A percentile compares a stretch with the other conserved stretches of the same genome.
These are phyloP conservation scores for Coprinellus micaceus DNA, from an alignment of 768 basidiomycete genomes.

Conservation along the genomic window DNA sequence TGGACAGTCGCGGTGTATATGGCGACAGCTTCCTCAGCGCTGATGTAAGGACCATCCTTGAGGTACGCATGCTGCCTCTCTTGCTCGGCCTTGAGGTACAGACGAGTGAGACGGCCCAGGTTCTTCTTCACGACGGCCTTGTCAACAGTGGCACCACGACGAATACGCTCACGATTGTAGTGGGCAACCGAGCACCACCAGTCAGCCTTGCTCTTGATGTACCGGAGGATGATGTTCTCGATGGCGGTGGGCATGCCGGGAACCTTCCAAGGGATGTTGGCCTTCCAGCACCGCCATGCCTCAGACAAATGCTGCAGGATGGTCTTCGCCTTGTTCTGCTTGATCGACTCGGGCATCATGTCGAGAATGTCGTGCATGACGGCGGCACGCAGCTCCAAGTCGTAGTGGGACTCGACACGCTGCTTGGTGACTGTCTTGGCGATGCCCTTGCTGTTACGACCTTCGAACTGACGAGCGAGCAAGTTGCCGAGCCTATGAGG, in stretches of 20 bases:
- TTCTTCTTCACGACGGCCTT: slow-evolving; percentile 99
- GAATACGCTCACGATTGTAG: slow-evolving; percentile 96
- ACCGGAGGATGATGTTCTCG: slow-evolving; percentile 97
- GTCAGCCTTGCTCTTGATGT: slow-evolving; percentile 99
- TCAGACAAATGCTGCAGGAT: slow-evolving; percentile 97
- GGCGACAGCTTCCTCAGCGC: slow-evolving; percentile 97
- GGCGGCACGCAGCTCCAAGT: slow-evolving; percentile 93
- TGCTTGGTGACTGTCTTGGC: slow-evolving; percentile 99
- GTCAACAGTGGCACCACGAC: slow-evolving; percentile 94
- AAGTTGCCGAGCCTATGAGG: slow-evolving; percentile 78
- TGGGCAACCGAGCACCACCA: slow-evolving; percentile 99
- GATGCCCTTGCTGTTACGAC: slow-evolving; percentile 92
- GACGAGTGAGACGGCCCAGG: slow-evolving; percentile 91
- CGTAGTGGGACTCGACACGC: slow-evolving; percentile 97
- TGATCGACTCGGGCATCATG: slow-evolving; percentile 99
- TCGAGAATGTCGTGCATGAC: slow-evolving; percentile 99
- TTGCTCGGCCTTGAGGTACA: slow-evolving; percentile 98
- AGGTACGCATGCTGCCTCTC: slow-evolving; percentile 98
- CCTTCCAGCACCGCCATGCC: slow-evolving; percentile 98
- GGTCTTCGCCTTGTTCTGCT: slow-evolving; percentile 99
- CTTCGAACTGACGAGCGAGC: slow-evolving; percentile 97
- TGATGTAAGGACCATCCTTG: slow-evolving; percentile 99
- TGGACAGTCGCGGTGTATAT: slow-evolving; percentile 98
- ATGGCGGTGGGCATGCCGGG: slow-evolving; percentile 99
- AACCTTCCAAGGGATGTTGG: slow-evolving; percentile 98